Conservation (phyloP, 805 yeast genomes). For the Candida xiaguanensis region DNA sequence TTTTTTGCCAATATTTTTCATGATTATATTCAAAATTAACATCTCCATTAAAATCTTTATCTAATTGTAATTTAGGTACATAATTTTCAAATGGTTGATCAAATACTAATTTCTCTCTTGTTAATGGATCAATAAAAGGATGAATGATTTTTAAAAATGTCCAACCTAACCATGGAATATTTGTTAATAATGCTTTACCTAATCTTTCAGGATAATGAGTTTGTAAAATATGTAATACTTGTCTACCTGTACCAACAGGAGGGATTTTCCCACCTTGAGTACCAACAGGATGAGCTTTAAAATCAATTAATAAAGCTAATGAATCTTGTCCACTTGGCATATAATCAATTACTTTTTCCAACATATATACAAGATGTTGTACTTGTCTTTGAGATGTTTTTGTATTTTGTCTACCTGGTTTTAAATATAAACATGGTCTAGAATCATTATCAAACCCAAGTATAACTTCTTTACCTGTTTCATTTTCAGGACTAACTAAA, state of each 20-base stretch:
- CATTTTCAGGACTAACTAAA: conserved; percentile 63
- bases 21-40: conserved; percentile 85
- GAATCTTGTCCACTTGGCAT: conserved; percentile 98
- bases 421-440: conserved; percentile 88
- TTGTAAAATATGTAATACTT: conserved; percentile 88
- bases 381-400: conserved; percentile 87
- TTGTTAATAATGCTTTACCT: conserved; percentile 87
- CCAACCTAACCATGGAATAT: conserved; percentile 93
- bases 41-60: conserved; percentile 77
- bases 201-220: conserved; percentile 97
- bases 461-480: conserved; percentile 88
- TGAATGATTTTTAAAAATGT: conserved; percentile 85
- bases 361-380: conserved; percentile 90
- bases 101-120: conserved; percentile 88
- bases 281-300: conserved; percentile 70
- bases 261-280: conserved; percentile 70
- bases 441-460: conserved; percentile 86
- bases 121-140: conserved; percentile 94
- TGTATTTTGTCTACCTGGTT: conserved; percentile 95
- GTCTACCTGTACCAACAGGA: conserved; percentile 84
- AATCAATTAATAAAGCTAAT: conserved; percentile 85
- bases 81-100: conserved; percentile 84
- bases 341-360: conserved; percentile 87
- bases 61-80: conserved; percentile 79
- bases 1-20: conserved; percentile 69